These are phyloP conservation scores for Calonectria pteridis DNA, from an alignment of 2,329 filamentous ascomycete genomes.

Conservation along the genomic window DNA sequence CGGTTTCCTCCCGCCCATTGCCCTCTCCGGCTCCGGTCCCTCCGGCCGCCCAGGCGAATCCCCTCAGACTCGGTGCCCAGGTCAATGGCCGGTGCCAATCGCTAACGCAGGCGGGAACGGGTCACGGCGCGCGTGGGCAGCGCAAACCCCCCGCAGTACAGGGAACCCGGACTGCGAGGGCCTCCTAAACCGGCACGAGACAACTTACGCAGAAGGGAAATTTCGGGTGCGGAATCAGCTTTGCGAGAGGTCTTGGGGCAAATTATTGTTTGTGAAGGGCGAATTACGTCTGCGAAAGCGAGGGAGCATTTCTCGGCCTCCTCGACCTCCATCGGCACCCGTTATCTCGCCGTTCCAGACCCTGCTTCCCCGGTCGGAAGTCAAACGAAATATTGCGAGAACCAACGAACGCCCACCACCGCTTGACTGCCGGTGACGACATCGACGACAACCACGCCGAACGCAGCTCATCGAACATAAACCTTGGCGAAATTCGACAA, in stretches of 20 bases:
- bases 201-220: slow-evolving; percentile 24
- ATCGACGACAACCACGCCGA: neutral
- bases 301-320: slow-evolving; percentile 12
- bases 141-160: slow-evolving; percentile 70
- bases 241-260: slow-evolving; percentile 20
- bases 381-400: slow-evolving; percentile 16
- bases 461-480: neutral
- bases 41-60: slow-evolving; percentile 30
- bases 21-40: slow-evolving; percentile 23
- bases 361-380: slow-evolving; percentile 22
- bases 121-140: slow-evolving; percentile 70
- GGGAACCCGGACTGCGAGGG: slow-evolving; percentile 30
- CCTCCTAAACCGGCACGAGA: slow-evolving; percentile 40
- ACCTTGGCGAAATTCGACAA: neutral
- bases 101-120: slow-evolving; percentile 62
- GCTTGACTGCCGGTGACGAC: neutral
- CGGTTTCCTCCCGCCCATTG: slow-evolving; percentile 23
- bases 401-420: neutral
- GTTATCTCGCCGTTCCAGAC: slow-evolving; percentile 15
- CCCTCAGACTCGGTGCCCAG: slow-evolving; percentile 39
- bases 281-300: slow-evolving; percentile 14
- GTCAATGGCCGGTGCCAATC: slow-evolving; percentile 70
- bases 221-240: slow-evolving; percentile 27
- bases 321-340: slow-evolving; percentile 28
- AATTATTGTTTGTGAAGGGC: slow-evolving; percentile 11